Conservation (phyloP, 306 rosid species). For the Casuarina glauca region DNA sequence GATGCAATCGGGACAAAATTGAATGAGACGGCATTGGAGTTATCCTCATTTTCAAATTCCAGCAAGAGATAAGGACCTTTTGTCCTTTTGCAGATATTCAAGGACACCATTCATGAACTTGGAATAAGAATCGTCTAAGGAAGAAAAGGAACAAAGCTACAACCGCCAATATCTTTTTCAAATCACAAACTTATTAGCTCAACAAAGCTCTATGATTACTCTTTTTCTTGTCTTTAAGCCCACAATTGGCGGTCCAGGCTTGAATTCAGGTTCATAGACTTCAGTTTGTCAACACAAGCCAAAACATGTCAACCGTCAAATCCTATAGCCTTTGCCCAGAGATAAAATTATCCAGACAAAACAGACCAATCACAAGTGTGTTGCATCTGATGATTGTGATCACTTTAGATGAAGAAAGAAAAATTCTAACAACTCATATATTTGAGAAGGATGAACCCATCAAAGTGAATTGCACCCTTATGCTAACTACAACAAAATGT, state of each 20-base stretch:
- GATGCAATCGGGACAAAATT: neutral
- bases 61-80: neutral
- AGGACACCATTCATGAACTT: conserved; percentile 6
- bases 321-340: too few species aligned
- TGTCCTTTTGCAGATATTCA: conserved; percentile 2
- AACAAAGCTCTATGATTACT: neutral
- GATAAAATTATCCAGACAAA: neutral
- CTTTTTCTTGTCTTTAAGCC: conserved; percentile 2
- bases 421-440: neutral
- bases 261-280: conserved; percentile 14
- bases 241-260: conserved; percentile 8
- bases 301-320: neutral
- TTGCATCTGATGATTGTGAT: neutral
- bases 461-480: conserved; percentile 4
- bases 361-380: neutral
- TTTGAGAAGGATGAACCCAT: neutral
- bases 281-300: conserved; percentile 7
- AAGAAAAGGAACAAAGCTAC: neutral
- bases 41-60: neutral
- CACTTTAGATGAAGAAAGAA: neutral
- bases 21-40: conserved; percentile 2
- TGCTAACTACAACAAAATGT: conserved; percentile 12
- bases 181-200: neutral
- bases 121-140: neutral
- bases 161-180: neutral